phyloP scores from a whole-genome alignment of 352 stramenopile genomes.

The Phytophthora fragariaefolia region DNA sequence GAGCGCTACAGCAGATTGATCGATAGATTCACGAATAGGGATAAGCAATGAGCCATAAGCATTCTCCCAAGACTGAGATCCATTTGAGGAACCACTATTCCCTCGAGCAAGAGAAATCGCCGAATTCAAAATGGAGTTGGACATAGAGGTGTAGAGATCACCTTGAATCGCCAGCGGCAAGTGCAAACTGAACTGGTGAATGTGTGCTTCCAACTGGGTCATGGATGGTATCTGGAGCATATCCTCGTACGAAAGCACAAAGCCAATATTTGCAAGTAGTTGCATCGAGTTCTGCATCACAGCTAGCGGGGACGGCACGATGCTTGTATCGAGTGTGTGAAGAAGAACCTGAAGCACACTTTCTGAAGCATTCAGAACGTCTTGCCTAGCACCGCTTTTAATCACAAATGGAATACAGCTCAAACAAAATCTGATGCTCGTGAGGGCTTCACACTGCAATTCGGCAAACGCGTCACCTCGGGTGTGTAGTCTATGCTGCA shows the following conservation, averaged over 20 bases:
- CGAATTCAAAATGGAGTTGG: conserved; percentile 80
- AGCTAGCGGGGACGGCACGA: conserved; percentile 62
- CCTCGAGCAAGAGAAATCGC: conserved; percentile 70
- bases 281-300: conserved; percentile 79
- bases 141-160: conserved; percentile 82
- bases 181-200: conserved; percentile 79
- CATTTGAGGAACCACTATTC: conserved; percentile 25
- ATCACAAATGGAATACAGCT: conserved; percentile 72
- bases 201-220: conserved; percentile 67
- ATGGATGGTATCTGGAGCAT: conserved; percentile 73
- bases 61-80: conserved; percentile 53
- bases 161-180: conserved; percentile 74
- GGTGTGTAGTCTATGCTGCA: conserved; percentile 62
- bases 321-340: conserved; percentile 65
- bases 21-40: conserved; percentile 74
- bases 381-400: conserved; percentile 52
- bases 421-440: conserved; percentile 62
- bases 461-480: conserved; percentile 61
- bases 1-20: conserved; percentile 67
- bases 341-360: conserved; percentile 62
- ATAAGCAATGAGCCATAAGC: conserved; percentile 67
- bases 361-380: conserved; percentile 61
- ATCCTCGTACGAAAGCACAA: conserved; percentile 75
- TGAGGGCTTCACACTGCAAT: conserved; percentile 70
- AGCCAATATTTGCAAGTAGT: conserved; percentile 66